Conservation (phyloP, 2,329 filamentous ascomycete genomes). For the Ilyonectria destructans region DNA sequence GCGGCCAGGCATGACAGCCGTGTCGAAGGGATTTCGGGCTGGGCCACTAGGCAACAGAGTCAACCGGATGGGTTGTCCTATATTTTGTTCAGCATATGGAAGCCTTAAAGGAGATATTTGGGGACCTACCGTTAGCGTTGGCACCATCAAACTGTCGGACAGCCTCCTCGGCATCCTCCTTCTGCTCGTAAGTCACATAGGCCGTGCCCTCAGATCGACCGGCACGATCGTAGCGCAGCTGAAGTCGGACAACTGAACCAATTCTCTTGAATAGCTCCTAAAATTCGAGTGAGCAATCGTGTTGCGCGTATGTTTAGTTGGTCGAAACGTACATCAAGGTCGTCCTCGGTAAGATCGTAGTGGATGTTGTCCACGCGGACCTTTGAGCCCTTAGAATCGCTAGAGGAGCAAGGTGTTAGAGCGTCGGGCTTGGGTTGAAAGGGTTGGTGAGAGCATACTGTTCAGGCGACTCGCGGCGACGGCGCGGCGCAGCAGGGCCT, state of each 20-base stretch:
- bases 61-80: slow-evolving; percentile 86
- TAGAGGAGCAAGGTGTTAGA: slow-evolving; percentile 48
- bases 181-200: slow-evolving; percentile 83
- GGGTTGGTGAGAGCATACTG: slow-evolving; percentile 46
- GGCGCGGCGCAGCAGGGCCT: slow-evolving; percentile 60
- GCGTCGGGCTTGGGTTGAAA: slow-evolving; percentile 28
- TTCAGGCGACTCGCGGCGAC: slow-evolving; percentile 62
- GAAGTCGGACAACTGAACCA: slow-evolving; percentile 78
- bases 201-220: slow-evolving; percentile 90
- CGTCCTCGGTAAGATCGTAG: slow-evolving; percentile 90
- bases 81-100: slow-evolving; percentile 23
- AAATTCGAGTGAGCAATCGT: slow-evolving; percentile 46
- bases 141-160: slow-evolving; percentile 89
- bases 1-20: slow-evolving; percentile 69
- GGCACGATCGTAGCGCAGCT: slow-evolving; percentile 87
- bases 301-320: background rate
- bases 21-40: slow-evolving; percentile 71
- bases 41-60: slow-evolving; percentile 72
- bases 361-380: slow-evolving; percentile 92
- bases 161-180: slow-evolving; percentile 81
- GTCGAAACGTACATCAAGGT: slow-evolving; percentile 76
- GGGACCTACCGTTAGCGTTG: slow-evolving; percentile 82
- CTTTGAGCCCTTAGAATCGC: slow-evolving; percentile 75
- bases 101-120: background rate
- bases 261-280: slow-evolving; percentile 88